Base-by-base conservation (phyloP, 2,329 filamentous ascomycete species). In the Fusarium duplospermum region DNA sequence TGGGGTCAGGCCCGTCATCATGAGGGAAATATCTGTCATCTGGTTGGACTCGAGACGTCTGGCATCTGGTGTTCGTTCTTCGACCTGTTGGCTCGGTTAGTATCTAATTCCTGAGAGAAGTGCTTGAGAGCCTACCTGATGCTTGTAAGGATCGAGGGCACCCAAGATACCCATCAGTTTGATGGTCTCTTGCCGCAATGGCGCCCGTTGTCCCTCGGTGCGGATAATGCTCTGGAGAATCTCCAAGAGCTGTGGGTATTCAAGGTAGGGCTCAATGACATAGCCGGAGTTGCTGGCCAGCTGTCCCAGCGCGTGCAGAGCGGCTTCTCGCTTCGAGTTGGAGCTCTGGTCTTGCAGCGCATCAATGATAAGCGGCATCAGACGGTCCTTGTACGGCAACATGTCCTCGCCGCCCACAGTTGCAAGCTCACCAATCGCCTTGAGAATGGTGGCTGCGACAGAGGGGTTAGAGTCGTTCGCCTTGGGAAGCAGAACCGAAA, bases 281-380 rank as follows among this genome's bases (percentile, higher is more conserved):
- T 99, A 99, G 76, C 97, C 96, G 14, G 95, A 96, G 82, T 98
- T 98, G 80, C 95, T 97, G 7, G 96, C 95, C 64, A 99, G 86
- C 80, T 98, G 95, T 22, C 96, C 96, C 1, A 99, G 88, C 0
- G 96, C 96, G 75, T 94, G 93, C 35, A 99, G 87, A 4, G 96
- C 96, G 7, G 97, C 94, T 82, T 98, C 95, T 64, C 96, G 92
- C 84, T 98, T 98, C 54, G 91, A 88, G 56, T 94, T 92, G 4
- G 96, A 98, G 74, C 94, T 95, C 77, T 98, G 92, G 80, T 99
- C 96, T 82, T 99, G 96, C 62, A 99, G 87, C 31, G 96, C 95
- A 70, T 96, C 93, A 68, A 99, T 92, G 77, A 99, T 97, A 70
- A 98, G 93, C 1, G 94, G 94, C 96, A 98, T 99, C 38, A 99